A percentile compares a stretch with the other conserved stretches of the same genome.
Conservation (phyloP, 2,329 filamentous ascomycete genomes). For the Penicillium hordei region DNA sequence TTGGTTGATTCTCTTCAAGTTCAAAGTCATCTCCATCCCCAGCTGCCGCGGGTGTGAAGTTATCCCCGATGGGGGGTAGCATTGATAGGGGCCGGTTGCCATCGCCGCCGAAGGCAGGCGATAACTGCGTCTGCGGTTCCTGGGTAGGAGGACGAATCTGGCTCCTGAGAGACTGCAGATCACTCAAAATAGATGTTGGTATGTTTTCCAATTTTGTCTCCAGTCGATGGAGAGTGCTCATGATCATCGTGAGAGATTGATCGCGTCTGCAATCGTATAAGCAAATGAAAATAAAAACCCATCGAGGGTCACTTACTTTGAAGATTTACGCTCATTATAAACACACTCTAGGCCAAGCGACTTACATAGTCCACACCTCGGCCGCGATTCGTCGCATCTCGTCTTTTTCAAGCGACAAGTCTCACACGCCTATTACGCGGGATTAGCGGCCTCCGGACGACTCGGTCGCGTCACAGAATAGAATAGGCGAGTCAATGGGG, state of each 20-base stretch:
- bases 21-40: constrained; percentile 32
- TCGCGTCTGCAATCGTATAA: constrained; percentile 45
- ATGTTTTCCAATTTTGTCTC: constrained; percentile 55
- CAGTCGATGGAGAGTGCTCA: constrained; percentile 55
- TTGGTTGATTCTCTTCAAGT: constrained; percentile 29
- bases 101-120: constrained; percentile 15
- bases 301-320: constrained; percentile 43
- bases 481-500: background rate
- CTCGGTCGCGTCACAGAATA: background rate
- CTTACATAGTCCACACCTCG: constrained; percentile 54
- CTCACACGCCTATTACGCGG: constrained; percentile 50
- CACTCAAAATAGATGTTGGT: constrained; percentile 35
- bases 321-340: constrained; percentile 55
- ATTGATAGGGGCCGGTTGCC: constrained; percentile 9
- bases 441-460: background rate
- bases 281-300: background rate
- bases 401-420: constrained; percentile 56
- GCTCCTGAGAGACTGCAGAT: constrained; percentile 35
- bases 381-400: constrained; percentile 56
- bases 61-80: constrained; percentile 18
- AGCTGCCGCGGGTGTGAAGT: constrained; percentile 30
- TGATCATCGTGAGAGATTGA: constrained; percentile 55
- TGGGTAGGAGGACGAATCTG: constrained; percentile 23
- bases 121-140: constrained; percentile 17
- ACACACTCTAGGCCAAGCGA: constrained; percentile 51